Evolutionary conservation across 192 early-diverging fungal species (phyloP).

Genomic region (Diversispora eburnea): DNA sequence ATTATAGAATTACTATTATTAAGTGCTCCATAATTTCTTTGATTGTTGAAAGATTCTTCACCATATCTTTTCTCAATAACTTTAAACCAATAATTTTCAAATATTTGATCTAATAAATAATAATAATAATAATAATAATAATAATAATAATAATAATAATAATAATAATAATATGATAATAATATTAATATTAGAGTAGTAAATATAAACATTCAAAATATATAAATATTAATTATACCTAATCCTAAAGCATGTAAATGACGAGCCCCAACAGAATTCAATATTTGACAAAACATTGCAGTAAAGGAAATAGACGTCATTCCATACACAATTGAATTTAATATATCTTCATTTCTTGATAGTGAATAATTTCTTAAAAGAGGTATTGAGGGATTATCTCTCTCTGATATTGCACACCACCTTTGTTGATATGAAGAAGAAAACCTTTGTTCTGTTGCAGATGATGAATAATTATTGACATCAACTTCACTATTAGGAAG

Average conservation of each 20-base stretch:
- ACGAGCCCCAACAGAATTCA: slow-evolving; percentile 38
- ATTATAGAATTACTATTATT: slow-evolving; percentile 11
- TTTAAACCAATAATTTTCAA: slow-evolving; percentile 20
- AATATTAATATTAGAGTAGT: not conserved
- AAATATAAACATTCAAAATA: not conserved
- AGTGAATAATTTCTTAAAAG: slow-evolving; percentile 24
- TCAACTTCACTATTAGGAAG: not conserved
- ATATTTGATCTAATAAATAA: slow-evolving; percentile 19
- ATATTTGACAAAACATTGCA: slow-evolving; percentile 24
- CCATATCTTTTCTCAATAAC: not conserved
- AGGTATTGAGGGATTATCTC: slow-evolving; percentile 14
- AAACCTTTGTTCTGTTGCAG: not conserved
- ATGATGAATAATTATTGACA: not conserved
- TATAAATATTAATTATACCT: slow-evolving; percentile 25
- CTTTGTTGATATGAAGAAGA: not conserved
- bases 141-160: not conserved
- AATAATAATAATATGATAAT: not conserved
- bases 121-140: not conserved
- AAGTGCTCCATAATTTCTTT: slow-evolving; percentile 4
- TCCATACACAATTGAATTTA: slow-evolving; percentile 28
- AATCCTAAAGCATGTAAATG: slow-evolving; percentile 39
- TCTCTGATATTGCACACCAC: not conserved
- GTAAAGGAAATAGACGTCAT: slow-evolving; percentile 2
- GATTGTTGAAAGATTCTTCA: no score
- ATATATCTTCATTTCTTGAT: slow-evolving; percentile 30